phyloP scores from a whole-genome alignment of 768 basidiomycete genomes.

The Tylopilus sp. region DNA sequence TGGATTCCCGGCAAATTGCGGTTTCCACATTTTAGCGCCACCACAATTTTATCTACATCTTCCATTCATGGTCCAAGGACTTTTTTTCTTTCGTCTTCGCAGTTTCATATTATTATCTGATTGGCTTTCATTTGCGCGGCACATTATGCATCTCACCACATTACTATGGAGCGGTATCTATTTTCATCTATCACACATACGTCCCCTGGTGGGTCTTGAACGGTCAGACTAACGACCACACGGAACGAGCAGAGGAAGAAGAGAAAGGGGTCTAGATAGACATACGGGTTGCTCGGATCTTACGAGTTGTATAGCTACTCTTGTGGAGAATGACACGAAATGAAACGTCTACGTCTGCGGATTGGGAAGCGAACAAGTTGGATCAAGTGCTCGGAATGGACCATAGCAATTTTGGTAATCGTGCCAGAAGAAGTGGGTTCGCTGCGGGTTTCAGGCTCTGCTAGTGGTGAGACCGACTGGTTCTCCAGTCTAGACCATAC shows the following conservation, averaged over 20 bases:
- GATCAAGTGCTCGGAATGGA: not conserved
- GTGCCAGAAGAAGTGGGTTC: not conserved
- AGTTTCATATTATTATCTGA: constrained; percentile 28
- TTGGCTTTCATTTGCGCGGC: constrained; percentile 23
- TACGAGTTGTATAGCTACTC: constrained; percentile 21
- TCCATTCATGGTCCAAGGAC: constrained; percentile 6
- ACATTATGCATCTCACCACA: constrained; percentile 29
- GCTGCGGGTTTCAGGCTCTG: constrained; percentile 13
- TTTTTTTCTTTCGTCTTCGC: constrained; percentile 15
- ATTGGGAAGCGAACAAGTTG: constrained; percentile 1
- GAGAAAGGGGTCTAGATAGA: constrained; percentile 12
- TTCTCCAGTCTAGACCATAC: constrained; percentile 14
- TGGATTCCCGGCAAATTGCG: constrained; percentile 20
- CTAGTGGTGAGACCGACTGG: not conserved
- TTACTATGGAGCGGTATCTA: constrained; percentile 30
- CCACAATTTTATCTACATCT: constrained; percentile 1
- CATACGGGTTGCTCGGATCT: constrained; percentile 18
- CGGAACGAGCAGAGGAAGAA: constrained; percentile 10
- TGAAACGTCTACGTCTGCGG: constrained; percentile 30
- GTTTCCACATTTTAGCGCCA: constrained; percentile 3
- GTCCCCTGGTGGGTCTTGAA: constrained; percentile 27
- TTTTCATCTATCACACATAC: constrained; percentile 24
- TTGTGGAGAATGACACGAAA: constrained; percentile 44
- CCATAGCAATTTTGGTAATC: not conserved
- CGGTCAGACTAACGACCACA: constrained; percentile 10